A percentile compares a stretch with the other conserved stretches of the same genome.
Evolutionary conservation across 352 stramenopile genomes (phyloP).

Genomic region (Phytophthora tubulina): DNA sequence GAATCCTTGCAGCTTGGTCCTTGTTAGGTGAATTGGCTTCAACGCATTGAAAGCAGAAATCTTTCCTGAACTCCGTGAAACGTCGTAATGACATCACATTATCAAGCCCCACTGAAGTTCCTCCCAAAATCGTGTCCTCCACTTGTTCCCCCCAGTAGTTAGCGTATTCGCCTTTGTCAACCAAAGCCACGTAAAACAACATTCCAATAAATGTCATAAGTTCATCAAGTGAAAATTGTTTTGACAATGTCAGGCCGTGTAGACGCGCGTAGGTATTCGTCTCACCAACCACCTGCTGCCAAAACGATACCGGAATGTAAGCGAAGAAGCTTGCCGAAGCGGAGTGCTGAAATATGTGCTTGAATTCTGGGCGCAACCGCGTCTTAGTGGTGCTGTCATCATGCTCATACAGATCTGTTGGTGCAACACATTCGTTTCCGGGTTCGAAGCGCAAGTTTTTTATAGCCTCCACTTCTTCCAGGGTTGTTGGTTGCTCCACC

Average conservation of each 20-base stretch:
- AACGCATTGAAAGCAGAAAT: constrained; percentile 30
- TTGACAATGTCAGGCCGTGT: constrained; percentile 4
- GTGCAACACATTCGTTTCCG: not conserved
- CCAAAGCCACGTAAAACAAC: constrained; percentile 19
- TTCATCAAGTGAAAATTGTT: too few species aligned
- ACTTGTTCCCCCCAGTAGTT: constrained; percentile 46
- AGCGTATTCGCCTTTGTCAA: constrained; percentile 40
- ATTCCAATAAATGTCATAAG: constrained; percentile 19
- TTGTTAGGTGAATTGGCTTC: not conserved
- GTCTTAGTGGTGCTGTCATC: constrained; percentile 20
- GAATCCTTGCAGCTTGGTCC: not conserved
- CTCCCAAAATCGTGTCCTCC: constrained; percentile 25
- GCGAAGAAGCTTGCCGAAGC: constrained; percentile 34
- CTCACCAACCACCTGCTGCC: constrained; percentile 33
- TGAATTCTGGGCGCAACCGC: constrained; percentile 14
- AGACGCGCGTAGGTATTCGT: constrained; percentile 19
- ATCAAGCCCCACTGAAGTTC: constrained; percentile 8
- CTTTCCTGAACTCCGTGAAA: constrained; percentile 31
- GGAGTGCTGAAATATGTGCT: constrained; percentile 34
- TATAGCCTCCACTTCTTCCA: constrained; percentile 9
- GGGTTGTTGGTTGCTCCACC: not conserved
- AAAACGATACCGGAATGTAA: constrained; percentile 39
- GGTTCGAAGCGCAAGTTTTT: constrained; percentile 24
- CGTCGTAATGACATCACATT: constrained; percentile 29
- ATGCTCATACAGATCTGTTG: constrained; percentile 10